These are phyloP conservation scores for Licmophora abbreviata DNA, from an alignment of 108 stramenopile species.

Conservation along the genomic window DNA sequence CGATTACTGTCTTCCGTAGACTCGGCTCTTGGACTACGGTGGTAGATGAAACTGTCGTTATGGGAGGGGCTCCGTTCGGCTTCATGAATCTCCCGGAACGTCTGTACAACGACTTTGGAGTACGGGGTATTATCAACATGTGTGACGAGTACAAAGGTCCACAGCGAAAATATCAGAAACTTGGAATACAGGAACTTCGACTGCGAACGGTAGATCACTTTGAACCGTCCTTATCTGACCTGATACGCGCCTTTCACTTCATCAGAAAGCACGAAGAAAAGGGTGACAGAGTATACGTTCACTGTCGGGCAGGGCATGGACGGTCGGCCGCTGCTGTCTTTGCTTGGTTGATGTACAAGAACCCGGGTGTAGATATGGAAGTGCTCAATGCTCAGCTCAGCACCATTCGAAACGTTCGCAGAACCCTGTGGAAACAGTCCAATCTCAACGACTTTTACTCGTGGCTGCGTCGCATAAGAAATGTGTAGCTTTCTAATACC, in stretches of 20 bases:
- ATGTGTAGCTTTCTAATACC: too few relatives aligned
- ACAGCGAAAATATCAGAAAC: constrained; percentile 33
- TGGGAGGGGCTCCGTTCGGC: constrained; percentile 78
- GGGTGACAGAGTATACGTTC: constrained; percentile 70
- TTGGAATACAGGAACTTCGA: constrained; percentile 66
- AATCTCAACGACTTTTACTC: constrained; percentile 50
- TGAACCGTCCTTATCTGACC: constrained; percentile 64
- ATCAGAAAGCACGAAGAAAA: constrained; percentile 48
- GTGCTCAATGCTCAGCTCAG: constrained; percentile 57
- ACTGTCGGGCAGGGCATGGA: constrained; percentile 84
- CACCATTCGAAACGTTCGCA: constrained; percentile 57
- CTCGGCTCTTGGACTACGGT: constrained; percentile 66
- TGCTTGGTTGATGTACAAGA: constrained; percentile 61
- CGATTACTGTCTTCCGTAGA: constrained; percentile 60
- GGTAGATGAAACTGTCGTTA: constrained; percentile 67
- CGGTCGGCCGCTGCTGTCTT: constrained; percentile 73
- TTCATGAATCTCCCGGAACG: constrained; percentile 50
- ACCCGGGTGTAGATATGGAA: constrained; percentile 36
- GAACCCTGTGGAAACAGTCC: constrained; percentile 60
- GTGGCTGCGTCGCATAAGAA: too few relatives aligned
- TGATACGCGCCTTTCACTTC: constrained; percentile 58
- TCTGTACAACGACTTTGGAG: constrained; percentile 43
- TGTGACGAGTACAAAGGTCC: constrained; percentile 81
- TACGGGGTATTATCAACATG: constrained; percentile 71
- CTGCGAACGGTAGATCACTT: constrained; percentile 83